A percentile compares a stretch with the other conserved stretches of the same genome.
phyloP scores from a whole-genome alignment of 139 green algal species.

The Penium margaritaceum region DNA sequence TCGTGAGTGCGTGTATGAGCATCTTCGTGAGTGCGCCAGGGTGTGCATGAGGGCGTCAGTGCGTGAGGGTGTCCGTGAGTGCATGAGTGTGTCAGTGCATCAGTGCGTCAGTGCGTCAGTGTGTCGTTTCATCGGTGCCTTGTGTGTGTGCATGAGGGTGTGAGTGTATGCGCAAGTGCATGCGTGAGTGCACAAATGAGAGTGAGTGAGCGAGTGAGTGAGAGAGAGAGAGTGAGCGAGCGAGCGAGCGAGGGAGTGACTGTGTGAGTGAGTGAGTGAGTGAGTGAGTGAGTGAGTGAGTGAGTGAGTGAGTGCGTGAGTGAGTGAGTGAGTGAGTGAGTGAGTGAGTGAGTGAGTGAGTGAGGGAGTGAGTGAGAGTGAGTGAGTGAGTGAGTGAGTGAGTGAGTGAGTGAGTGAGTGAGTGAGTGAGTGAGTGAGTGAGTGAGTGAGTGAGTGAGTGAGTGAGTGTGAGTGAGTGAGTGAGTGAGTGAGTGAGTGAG shows the following conservation, averaged over 20 bases:
- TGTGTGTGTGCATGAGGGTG: background rate
- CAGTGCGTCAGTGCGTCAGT: conserved; percentile 6
- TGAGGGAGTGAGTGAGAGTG: conserved; percentile 23
- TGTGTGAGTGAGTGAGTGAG: no score
- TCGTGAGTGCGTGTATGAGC: no score
- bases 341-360: conserved; percentile 24
- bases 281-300: conserved; percentile 67
- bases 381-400: conserved; percentile 25
- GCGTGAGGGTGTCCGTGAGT: conserved; percentile 56
- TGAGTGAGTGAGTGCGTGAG: background rate
- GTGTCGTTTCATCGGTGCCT: no score
- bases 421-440: background rate
- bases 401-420: conserved; percentile 55
- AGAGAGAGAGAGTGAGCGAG: background rate
- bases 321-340: conserved; percentile 19
- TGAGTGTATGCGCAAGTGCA: background rate
- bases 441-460: conserved; percentile 18
- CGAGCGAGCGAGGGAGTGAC: background rate
- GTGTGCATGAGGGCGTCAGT: no score
- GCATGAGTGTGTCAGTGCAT: background rate
- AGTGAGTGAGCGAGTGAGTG: no score
- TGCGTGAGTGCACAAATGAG: no score
- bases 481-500: conserved; percentile 29
- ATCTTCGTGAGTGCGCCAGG: no score
- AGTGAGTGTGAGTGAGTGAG: conserved; percentile 21